Base-by-base conservation (phyloP, 768 basidiomycete genomes). In the Mycena latifolia region DNA sequence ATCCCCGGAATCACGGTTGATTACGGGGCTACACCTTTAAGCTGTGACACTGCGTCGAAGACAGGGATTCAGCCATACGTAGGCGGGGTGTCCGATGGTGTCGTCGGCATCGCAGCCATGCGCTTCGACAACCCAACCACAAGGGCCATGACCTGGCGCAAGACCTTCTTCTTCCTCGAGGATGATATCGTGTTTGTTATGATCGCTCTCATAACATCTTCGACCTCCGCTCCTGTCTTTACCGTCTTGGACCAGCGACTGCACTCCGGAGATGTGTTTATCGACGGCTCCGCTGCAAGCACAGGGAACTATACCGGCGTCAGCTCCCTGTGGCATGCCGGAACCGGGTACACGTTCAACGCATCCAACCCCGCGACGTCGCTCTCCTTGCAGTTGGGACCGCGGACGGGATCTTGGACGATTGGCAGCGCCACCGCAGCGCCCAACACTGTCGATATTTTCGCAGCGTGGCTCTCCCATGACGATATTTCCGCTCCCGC, bases 1-100 rank as follows among this genome's bases (percentile, higher is more conserved):
- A 82, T 88, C 31, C 86, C 86, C 12, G 86, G 86, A 1, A 79
- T 72, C 12, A 81, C 80, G 0, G 73, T 77, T 14, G 74, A 80
- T 51, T 78, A 79, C 54, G 74, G 71, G 25, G 71, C 54, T 3
- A 80, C 80, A 2, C 69, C 73, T 3, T 71, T 81, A 3, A 54
- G 53, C 54, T 78, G 77, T 53, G 55, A 29, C 2, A 67, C 65
- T 28, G 66, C 73, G 9, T 43, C 62, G 2, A 39, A 64, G 47
- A 70, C 61, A 1, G 78, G 79, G 5, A 71, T 70, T 15, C 72
- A 75, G 41, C 55, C 69, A 3, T 79, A 77, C 65, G 80, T 81
- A 2, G 80, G 80, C 5, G 79, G 76, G 17, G 79, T 71, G 4
- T 77, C 77, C 4, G 76, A 79, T 48, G 79, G 78, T 6, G 70